Evolutionary conservation across 371 early-diverging fungal species (phyloP).

Genomic region (Syncephalastrum contaminatum): DNA sequence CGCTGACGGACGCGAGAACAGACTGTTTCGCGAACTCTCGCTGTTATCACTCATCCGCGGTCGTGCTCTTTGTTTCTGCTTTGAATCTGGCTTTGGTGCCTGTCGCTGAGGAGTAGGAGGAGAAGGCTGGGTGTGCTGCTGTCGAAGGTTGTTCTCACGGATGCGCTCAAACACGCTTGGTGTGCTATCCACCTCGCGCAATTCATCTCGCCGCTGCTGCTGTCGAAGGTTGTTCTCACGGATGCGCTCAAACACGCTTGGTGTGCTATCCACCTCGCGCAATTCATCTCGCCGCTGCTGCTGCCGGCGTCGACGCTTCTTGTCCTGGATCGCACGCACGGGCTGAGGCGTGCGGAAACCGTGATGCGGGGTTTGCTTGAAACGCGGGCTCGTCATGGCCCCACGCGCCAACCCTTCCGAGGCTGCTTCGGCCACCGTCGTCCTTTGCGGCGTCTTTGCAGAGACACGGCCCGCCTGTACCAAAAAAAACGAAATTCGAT

Average conservation of each 20-base stretch:
- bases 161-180: conserved; percentile 32
- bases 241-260: conserved; percentile 31
- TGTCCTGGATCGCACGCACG: conserved; percentile 11
- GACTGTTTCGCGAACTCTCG: conserved; percentile 7
- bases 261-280: neutral
- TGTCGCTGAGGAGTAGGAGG: neutral
- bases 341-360: conserved; percentile 42
- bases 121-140: conserved; percentile 8
- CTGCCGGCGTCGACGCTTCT: neutral
- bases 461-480: conserved; percentile 3
- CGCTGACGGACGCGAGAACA: conserved; percentile 6
- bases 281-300: conserved; percentile 10
- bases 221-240: conserved; percentile 30
- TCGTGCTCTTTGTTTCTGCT: neutral
- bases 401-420: neutral
- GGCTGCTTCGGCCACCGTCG: neutral
- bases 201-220: conserved; percentile 11
- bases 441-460: neutral
- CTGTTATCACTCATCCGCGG: conserved; percentile 2
- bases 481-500: neutral
- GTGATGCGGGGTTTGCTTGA: conserved; percentile 8
- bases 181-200: too few species aligned
- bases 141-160: conserved; percentile 20
- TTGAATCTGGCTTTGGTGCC: neutral
- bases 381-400: conserved; percentile 18